These are phyloP conservation scores for Aotearoamyces nothofagi DNA, from an alignment of 2,329 filamentous ascomycete species.

Conservation along the genomic window DNA sequence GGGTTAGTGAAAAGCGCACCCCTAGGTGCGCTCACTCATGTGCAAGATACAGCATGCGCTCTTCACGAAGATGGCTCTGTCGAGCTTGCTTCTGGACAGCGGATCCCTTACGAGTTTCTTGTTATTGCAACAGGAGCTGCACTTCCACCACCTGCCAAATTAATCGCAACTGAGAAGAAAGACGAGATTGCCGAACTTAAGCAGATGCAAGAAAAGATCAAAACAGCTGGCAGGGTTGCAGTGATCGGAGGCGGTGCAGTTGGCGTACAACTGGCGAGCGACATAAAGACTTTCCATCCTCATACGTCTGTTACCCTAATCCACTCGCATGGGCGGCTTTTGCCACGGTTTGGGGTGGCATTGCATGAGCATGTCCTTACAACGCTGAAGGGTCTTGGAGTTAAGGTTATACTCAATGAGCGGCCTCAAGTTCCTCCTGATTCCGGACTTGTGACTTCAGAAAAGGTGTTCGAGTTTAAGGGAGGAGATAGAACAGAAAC, in stretches of 20 bases:
- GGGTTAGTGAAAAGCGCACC: too few relatives aligned
- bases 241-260: slow-evolving; percentile 45
- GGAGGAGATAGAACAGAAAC: slow-evolving; percentile 24
- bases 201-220: slow-evolving; percentile 30
- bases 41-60: too few relatives aligned
- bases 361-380: slow-evolving; percentile 20
- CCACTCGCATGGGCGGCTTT: slow-evolving; percentile 36
- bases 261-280: slow-evolving; percentile 44
- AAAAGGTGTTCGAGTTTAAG: slow-evolving; percentile 23
- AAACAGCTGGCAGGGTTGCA: slow-evolving; percentile 26
- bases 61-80: not conserved
- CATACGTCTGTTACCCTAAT: slow-evolving; percentile 40
- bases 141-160: slow-evolving; percentile 30
- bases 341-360: slow-evolving; percentile 31
- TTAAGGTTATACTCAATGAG: slow-evolving; percentile 22
- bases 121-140: slow-evolving; percentile 40
- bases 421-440: too few relatives aligned
- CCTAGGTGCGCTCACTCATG: too few relatives aligned
- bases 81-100: slow-evolving; percentile 24
- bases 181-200: slow-evolving; percentile 28
- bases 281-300: slow-evolving; percentile 39
- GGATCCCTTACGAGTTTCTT: slow-evolving; percentile 36
- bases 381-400: slow-evolving; percentile 19
- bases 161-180: slow-evolving; percentile 25
- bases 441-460: too few relatives aligned